A percentile compares a stretch with the other conserved stretches of the same genome.
These are phyloP conservation scores for Fusarium circinatum DNA, from an alignment of 2,329 filamentous ascomycete genomes.

Conservation along the genomic window DNA sequence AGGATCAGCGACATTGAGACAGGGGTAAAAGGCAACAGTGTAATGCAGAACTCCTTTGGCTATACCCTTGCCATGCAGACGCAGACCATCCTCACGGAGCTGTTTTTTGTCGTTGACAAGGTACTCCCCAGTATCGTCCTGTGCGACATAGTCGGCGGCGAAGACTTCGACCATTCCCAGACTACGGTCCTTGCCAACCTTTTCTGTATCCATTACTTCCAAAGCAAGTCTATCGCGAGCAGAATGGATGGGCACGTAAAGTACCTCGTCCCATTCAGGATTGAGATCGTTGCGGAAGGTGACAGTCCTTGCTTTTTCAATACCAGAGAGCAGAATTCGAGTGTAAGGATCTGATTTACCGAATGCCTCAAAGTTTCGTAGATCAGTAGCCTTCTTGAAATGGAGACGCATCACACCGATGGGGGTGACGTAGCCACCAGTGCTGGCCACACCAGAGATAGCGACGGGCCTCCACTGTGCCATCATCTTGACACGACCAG, in stretches of 20 bases:
- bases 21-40: conserved; percentile 89
- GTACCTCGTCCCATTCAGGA: conserved; percentile 93
- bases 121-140: conserved; percentile 85
- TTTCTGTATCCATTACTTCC: conserved; percentile 98
- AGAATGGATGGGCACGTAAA: conserved; percentile 92
- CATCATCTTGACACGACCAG: conserved; percentile 88
- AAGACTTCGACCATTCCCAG: conserved; percentile 83
- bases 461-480: conserved; percentile 96
- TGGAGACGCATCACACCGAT: conserved; percentile 96
- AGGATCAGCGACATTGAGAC: conserved; percentile 86
- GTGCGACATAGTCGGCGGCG: conserved; percentile 80
- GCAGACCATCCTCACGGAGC: conserved; percentile 72
- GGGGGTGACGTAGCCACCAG: conserved; percentile 90
- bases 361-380: conserved; percentile 93
- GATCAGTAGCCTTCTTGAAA: conserved; percentile 82
- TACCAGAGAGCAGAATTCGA: conserved; percentile 86
- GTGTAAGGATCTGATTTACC: conserved; percentile 98
- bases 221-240: conserved; percentile 83
- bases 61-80: conserved; percentile 76
- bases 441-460: conserved; percentile 80
- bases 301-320: conserved; percentile 91
- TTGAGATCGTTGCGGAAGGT: conserved; percentile 97
- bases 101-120: conserved; percentile 80
- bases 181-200: conserved; percentile 87
- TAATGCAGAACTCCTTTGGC: conserved; percentile 85